These are phyloP conservation scores for Calonectria hawksworthii DNA, from an alignment of 2,329 filamentous ascomycete species.

Conservation along the genomic window DNA sequence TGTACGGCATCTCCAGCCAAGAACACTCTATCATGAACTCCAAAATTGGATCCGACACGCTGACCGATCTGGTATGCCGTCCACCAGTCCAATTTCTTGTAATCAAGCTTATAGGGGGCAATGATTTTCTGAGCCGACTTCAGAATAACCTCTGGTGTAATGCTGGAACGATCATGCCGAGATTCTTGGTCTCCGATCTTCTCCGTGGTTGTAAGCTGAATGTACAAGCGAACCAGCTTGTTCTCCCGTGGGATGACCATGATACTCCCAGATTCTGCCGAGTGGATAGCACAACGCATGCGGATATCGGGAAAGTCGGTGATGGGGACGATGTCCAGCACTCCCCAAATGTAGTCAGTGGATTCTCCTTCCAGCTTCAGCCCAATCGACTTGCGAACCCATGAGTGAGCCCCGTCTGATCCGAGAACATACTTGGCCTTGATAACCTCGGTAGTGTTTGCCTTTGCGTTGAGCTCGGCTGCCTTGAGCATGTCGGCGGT, in stretches of 20 bases:
- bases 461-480: conserved; percentile 29
- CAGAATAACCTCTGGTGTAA: conserved; percentile 60
- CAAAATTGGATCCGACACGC: conserved; percentile 51
- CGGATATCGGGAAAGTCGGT: conserved; percentile 48
- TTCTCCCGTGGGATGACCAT: conserved; percentile 47
- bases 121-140: conserved; percentile 66
- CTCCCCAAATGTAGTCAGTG: conserved; percentile 47
- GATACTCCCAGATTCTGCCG: conserved; percentile 36
- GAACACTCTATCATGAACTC: conserved; percentile 64
- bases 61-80: conserved; percentile 73
- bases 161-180: conserved; percentile 20
- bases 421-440: conserved; percentile 37
- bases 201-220: conserved; percentile 29
- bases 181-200: conserved; percentile 27
- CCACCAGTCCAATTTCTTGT: conserved; percentile 50
- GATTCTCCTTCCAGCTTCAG: conserved; percentile 46
- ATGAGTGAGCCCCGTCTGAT: conserved; percentile 45
- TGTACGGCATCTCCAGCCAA: conserved; percentile 77
- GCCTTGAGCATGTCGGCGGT: conserved; percentile 32
- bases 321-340: conserved; percentile 43
- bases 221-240: conserved; percentile 43
- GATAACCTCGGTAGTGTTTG: conserved; percentile 22
- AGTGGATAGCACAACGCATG: conserved; percentile 48
- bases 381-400: conserved; percentile 41
- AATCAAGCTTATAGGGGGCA: conserved; percentile 61